Base-by-base conservation (phyloP, 768 basidiomycete genomes). In the Flagelloscypha sp. region DNA sequence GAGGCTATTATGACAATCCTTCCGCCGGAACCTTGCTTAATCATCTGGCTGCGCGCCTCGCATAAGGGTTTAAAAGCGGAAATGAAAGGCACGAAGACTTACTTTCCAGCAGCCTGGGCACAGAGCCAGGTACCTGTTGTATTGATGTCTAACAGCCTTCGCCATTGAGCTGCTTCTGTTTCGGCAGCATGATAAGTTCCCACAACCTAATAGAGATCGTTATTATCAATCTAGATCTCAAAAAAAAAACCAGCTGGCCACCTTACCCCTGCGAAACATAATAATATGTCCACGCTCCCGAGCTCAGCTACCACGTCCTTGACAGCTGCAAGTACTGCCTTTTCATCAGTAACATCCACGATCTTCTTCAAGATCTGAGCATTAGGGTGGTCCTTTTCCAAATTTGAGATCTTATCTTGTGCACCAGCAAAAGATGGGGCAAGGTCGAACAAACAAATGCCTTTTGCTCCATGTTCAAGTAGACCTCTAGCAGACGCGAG, bases 241-340 rank as follows among this genome's bases (percentile, higher is more conserved):
- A n/a, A n/a, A n/a, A n/a, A n/a, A n/a, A n/a, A n/a, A n/a, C n/a
- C n/a, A n/a, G n/a, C n/a, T n/a, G n/a, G n/a, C n/a, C n/a, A n/a
- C n/a, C n/a, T n/a, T n/a, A n/a, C 58, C 6, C 66, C 65, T 0
- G 65, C 66, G 36, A 61, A 70, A 37, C 66, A 71, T 23, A 66
- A 39, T 10, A 71, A 44, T 2, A 62, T 53, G 33, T 63, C 50
- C 6, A 66, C 45, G 18, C 52, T 53, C 10, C 60, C 58, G 5
- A 68, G 42, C 11, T 36, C 40, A 16, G 44, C 42, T 1, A 42
- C 52, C 5, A 57, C 57, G 24, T 53, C 47, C 5, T 32, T 24
- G 4, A 53, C 48, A 7, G 42, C 41, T 7, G 24, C 45, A 10
- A 45, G 29, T 12, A 62, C 54, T 0, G 43, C 49, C 1, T 36